Conservation (phyloP, 2,329 filamentous ascomycete species). For the Hypoxylon sp. region DNA sequence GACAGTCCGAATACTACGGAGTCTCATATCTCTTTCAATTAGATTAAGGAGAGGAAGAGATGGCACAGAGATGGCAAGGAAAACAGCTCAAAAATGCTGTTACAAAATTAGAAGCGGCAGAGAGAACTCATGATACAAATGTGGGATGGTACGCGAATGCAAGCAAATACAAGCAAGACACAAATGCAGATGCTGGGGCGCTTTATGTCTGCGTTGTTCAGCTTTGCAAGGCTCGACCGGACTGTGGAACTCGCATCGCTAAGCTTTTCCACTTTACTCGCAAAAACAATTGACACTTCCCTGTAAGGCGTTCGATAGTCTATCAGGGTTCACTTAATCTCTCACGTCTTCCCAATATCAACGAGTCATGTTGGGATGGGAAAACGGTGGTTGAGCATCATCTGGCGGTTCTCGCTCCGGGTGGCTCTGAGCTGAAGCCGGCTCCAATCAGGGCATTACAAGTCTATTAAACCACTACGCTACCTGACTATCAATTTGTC, state of each 20-base stretch:
- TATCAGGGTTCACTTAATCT: slow-evolving; percentile 7
- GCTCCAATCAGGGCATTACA: slow-evolving; percentile 38
- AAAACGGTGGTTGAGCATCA: slow-evolving; percentile 5
- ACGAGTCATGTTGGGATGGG: slow-evolving; percentile 26
- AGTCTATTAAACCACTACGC: slow-evolving; percentile 26
- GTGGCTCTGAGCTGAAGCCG: slow-evolving; percentile 23
- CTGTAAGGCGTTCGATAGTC: slow-evolving; percentile 18
- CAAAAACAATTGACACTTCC: slow-evolving; percentile 14
- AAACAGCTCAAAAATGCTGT: slow-evolving; percentile 1
- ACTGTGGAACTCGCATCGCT: slow-evolving; percentile 28
- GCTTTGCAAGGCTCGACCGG: slow-evolving; percentile 30
- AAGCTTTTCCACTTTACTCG: slow-evolving; percentile 19
- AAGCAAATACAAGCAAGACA: slow-evolving; percentile 17
- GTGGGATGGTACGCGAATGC: background rate
- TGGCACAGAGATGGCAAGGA: background rate
- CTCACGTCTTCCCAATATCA: slow-evolving; percentile 10
- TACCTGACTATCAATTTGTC: slow-evolving; percentile 17
- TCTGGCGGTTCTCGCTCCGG: slow-evolving; percentile 14
- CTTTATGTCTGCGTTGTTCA: slow-evolving; percentile 31
- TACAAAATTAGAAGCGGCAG: slow-evolving; percentile 6
- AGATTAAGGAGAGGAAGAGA: background rate
- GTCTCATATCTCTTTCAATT: slow-evolving; percentile 1
- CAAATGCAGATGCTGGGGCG: slow-evolving; percentile 2
- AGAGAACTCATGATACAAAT: slow-evolving; percentile 1
- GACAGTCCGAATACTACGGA: slow-evolving; percentile 13